A percentile compares a stretch with the other conserved stretches of the same genome.
phyloP scores from a whole-genome alignment of 2,329 filamentous ascomycete genomes.

The Fusarium aywerte region DNA sequence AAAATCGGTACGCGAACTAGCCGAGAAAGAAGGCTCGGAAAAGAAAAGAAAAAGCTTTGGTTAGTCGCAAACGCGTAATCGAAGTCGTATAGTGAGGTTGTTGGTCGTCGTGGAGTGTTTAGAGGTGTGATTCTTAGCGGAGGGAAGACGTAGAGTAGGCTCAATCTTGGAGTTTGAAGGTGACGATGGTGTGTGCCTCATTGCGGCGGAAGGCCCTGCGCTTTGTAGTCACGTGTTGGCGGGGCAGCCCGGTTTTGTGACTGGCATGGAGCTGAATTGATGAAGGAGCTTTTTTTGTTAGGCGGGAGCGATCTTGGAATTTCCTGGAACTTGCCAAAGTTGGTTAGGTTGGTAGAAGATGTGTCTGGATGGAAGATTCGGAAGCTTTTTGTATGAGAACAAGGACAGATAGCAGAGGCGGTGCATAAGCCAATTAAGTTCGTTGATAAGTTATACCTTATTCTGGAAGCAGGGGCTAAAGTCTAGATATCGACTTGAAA shows the following conservation, averaged over 20 bases:
- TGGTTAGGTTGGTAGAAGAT: neutral
- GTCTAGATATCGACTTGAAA: slow-evolving; percentile 2
- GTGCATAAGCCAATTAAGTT: slow-evolving; percentile 10
- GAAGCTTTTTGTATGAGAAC: neutral
- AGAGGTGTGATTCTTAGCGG: slow-evolving; percentile 27
- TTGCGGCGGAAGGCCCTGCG: slow-evolving; percentile 39
- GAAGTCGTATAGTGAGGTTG: slow-evolving; percentile 32
- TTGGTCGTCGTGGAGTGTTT: slow-evolving; percentile 32
- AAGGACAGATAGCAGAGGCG: neutral
- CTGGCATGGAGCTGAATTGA: slow-evolving; percentile 7
- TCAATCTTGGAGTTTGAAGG: slow-evolving; percentile 45
- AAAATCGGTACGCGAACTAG: slow-evolving; percentile 36
- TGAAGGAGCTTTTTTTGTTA: neutral
- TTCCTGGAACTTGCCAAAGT: slow-evolving; percentile 17
- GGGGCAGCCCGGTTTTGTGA: slow-evolving; percentile 43
- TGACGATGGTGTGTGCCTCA: slow-evolving; percentile 48
- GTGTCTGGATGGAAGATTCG: neutral
- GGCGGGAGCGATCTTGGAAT: neutral
- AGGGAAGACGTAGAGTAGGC: slow-evolving; percentile 44
- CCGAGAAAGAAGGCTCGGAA: slow-evolving; percentile 31
- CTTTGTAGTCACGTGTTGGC: slow-evolving; percentile 50
- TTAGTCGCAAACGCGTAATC: slow-evolving; percentile 32
- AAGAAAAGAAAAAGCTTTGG: slow-evolving; percentile 11
- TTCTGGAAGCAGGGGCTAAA: slow-evolving; percentile 9
- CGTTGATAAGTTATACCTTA: neutral